phyloP scores from a whole-genome alignment of 208 protist species.

The Acanthamoeba royreba region DNA sequence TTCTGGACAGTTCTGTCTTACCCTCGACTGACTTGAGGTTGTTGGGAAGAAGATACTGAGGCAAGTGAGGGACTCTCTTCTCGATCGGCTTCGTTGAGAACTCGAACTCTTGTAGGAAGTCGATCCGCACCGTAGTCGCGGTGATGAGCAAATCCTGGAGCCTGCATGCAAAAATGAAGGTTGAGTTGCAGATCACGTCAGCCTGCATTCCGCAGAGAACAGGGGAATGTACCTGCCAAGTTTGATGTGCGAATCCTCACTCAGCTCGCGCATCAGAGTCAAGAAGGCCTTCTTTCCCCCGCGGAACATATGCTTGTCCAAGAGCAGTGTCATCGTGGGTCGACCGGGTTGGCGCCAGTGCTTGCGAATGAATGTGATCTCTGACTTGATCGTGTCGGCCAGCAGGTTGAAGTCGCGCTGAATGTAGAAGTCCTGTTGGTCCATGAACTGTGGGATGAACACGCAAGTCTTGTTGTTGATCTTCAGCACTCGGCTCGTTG shows the following conservation, averaged over 20 bases:
- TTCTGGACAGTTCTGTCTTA: too few relatives aligned
- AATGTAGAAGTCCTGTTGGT: slow-evolving; percentile 59
- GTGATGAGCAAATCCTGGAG: background rate
- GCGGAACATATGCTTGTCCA: background rate
- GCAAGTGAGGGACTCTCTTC: background rate
- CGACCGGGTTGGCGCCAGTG: slow-evolving; percentile 46
- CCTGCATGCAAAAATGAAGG: too few relatives aligned
- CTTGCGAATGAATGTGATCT: slow-evolving; percentile 51
- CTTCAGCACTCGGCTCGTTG: slow-evolving; percentile 37
- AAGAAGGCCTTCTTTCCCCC: background rate
- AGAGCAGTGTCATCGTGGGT: slow-evolving; percentile 39
- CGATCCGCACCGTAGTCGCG: background rate
- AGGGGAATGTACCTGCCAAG: too few relatives aligned
- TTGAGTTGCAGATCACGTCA: too few relatives aligned
- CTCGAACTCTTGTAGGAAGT: background rate
- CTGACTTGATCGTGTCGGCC: slow-evolving; percentile 52
- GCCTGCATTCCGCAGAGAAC: too few relatives aligned
- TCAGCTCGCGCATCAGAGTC: background rate
- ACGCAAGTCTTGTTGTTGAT: slow-evolving; percentile 48
- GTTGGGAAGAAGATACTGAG: background rate
- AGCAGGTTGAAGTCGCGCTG: slow-evolving; percentile 41
- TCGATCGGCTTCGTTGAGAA: background rate
- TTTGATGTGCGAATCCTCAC: background rate
- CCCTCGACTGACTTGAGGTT: too few relatives aligned
- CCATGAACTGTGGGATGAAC: slow-evolving; percentile 56